Conservation (phyloP, 2,329 filamentous ascomycete genomes). For the Dothistroma pini region DNA sequence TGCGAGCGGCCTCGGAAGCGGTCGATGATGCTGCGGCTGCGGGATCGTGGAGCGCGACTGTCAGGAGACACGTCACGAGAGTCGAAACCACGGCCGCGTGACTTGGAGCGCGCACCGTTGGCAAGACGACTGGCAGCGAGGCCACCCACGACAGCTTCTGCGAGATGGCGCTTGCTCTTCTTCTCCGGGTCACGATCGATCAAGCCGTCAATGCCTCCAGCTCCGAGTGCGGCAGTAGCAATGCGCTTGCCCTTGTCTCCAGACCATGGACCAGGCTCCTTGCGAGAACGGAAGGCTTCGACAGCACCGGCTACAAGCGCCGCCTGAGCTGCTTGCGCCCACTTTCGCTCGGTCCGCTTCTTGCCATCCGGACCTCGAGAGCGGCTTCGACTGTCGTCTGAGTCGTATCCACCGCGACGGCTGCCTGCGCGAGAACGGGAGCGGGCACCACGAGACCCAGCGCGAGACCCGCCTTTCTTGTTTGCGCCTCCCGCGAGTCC, state of each 20-base stretch:
- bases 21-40: slow-evolving; percentile 57
- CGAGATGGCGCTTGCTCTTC: slow-evolving; percentile 73
- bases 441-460: slow-evolving; percentile 51
- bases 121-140: slow-evolving; percentile 80
- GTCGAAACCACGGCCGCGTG: slow-evolving; percentile 43
- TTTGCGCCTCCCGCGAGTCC: slow-evolving; percentile 54
- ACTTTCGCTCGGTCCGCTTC: slow-evolving; percentile 61
- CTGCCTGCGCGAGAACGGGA: slow-evolving; percentile 51
- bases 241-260: slow-evolving; percentile 90
- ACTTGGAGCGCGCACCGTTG: slow-evolving; percentile 70
- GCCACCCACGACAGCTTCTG: slow-evolving; percentile 85
- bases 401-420: slow-evolving; percentile 42
- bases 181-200: slow-evolving; percentile 65
- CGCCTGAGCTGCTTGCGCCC: slow-evolving; percentile 79
- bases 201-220: slow-evolving; percentile 79
- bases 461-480: slow-evolving; percentile 62
- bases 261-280: slow-evolving; percentile 83
- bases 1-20: slow-evolving; percentile 50
- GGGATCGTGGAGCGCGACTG: slow-evolving; percentile 51
- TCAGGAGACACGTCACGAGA: slow-evolving; percentile 39
- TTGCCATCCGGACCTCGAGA: slow-evolving; percentile 49
- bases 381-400: slow-evolving; percentile 48
- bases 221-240: slow-evolving; percentile 78
- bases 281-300: slow-evolving; percentile 86
- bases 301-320: slow-evolving; percentile 85